Conservation (phyloP, 179 eudicot species). For the Camellia oleifera region DNA sequence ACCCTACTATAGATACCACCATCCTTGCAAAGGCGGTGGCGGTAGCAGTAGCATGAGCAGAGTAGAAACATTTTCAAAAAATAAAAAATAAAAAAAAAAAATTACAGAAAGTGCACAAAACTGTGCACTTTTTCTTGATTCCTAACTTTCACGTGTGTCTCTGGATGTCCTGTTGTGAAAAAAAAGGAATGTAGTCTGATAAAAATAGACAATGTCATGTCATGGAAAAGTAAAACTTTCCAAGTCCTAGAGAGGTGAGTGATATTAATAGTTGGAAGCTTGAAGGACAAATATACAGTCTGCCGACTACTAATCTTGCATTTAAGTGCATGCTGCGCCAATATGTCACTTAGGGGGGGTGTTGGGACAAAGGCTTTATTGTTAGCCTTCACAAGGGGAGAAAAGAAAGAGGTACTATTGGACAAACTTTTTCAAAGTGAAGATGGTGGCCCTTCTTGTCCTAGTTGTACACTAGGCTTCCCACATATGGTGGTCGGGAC, state of each 20-base stretch:
- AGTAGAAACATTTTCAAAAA: not conserved
- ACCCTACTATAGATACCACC: too few species aligned
- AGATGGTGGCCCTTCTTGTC: constrained; percentile 13
- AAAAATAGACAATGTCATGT: constrained; percentile 7
- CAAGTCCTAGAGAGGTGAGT: not conserved
- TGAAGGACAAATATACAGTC: not conserved
- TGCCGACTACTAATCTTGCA: not conserved
- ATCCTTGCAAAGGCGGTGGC: too few species aligned
- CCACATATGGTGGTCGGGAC: constrained; percentile 15
- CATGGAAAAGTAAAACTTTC: not conserved
- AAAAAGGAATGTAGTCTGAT: not conserved
- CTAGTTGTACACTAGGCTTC: constrained; percentile 20
- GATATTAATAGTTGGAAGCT: not conserved
- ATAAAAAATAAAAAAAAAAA: not conserved
- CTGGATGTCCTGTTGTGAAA: not conserved
- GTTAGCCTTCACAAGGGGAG: not conserved
- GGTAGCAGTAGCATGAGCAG: too few species aligned
- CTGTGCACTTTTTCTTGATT: not conserved
- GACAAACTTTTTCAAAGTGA: not conserved
- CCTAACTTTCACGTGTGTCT: too few species aligned
- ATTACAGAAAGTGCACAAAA: not conserved
- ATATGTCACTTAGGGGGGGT: constrained; percentile 14
- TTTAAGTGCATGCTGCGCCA: constrained; percentile 15
- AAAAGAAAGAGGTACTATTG: not conserved
- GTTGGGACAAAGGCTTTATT: not conserved